These are phyloP conservation scores for Backusella luteola DNA, from an alignment of 192 early-diverging fungal species.

Conservation along the genomic window DNA sequence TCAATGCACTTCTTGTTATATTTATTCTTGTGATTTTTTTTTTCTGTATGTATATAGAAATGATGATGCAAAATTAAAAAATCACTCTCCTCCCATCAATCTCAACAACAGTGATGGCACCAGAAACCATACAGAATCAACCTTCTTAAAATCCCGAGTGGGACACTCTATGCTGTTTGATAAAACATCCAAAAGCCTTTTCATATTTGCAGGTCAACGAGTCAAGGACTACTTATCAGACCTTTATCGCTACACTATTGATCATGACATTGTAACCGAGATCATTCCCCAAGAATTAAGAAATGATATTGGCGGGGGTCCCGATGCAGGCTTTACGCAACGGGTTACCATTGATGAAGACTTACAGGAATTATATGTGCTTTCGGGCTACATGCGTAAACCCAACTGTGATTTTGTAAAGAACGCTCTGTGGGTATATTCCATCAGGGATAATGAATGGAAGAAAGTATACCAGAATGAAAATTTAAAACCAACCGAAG, in stretches of 20 bases:
- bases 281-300: conserved; percentile 57
- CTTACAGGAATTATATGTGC: conserved; percentile 82
- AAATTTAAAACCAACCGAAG: conserved; percentile 1
- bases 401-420: conserved; percentile 67
- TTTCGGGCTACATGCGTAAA: conserved; percentile 64
- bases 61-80: background rate
- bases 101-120: background rate
- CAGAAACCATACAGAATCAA: background rate
- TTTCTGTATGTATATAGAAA: background rate
- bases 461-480: conserved; percentile 72
- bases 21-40: background rate
- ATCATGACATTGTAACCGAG: conserved; percentile 74
- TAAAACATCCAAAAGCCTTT: conserved; percentile 65
- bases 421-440: conserved; percentile 80
- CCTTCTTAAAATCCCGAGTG: conserved; percentile 75
- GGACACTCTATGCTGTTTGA: conserved; percentile 92
- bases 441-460: conserved; percentile 51
- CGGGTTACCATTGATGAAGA: conserved; percentile 78
- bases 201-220: conserved; percentile 89
- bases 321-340: conserved; percentile 81
- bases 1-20: conserved; percentile 8
- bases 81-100: background rate
- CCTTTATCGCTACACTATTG: conserved; percentile 83
- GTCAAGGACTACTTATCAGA: conserved; percentile 80
- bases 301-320: conserved; percentile 63